phyloP scores from a whole-genome alignment of 768 basidiomycete species.

The Suillus cothurnatus region DNA sequence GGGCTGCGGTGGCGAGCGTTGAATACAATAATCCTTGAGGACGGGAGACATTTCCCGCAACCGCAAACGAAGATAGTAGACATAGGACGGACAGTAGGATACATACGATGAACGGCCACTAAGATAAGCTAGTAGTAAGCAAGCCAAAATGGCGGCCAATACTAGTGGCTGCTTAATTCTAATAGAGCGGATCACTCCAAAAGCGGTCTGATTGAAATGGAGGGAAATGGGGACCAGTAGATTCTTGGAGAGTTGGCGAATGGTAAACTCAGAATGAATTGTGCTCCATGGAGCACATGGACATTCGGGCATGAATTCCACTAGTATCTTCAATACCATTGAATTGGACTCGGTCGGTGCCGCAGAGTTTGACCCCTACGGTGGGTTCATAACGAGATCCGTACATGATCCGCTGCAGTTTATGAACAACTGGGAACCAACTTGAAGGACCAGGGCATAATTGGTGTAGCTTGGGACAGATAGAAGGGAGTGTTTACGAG shows the following conservation, averaged over 20 bases:
- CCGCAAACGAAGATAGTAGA: neutral
- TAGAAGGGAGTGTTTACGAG: conserved; percentile 3
- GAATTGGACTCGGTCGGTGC: conserved; percentile 1
- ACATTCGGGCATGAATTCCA: neutral
- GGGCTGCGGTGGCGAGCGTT: neutral
- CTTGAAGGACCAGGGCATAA: neutral
- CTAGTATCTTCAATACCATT: neutral
- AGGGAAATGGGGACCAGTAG: neutral
- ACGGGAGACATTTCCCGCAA: neutral
- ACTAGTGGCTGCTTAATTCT: neutral
- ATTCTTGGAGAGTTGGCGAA: neutral
- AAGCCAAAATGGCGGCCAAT: neutral
- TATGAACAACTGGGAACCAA: neutral
- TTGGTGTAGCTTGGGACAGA: conserved; percentile 3
- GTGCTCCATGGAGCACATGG: neutral
- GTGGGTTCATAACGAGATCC: neutral
- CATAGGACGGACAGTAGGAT: neutral
- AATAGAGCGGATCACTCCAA: neutral
- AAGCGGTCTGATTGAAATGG: conserved; percentile 3
- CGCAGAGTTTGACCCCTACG: neutral
- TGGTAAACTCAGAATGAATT: neutral
- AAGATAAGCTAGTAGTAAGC: neutral
- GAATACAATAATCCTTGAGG: neutral
- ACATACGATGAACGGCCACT: neutral
- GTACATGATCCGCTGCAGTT: conserved; percentile 1